Conservation (phyloP, 805 yeast genomes). For the Saturnispora besseyi region DNA sequence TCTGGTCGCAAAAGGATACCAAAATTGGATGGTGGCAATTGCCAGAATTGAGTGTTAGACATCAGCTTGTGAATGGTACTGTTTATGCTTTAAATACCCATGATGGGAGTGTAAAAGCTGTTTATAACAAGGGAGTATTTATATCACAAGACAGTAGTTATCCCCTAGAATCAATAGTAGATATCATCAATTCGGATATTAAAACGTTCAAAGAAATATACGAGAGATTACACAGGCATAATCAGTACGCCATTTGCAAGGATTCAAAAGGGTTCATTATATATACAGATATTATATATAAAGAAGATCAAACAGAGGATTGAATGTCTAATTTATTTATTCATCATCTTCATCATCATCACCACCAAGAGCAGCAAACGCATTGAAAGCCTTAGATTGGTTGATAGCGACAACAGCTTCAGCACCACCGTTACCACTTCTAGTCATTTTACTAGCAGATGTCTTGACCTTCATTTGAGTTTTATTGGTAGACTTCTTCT, state of each 20-base stretch:
- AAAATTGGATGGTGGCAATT: constrained; percentile 1
- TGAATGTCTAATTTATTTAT: background rate
- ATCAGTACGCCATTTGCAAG: background rate
- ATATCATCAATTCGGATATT: background rate
- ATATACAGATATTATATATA: background rate
- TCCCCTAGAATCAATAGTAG: background rate
- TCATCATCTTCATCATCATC: constrained; percentile 29
- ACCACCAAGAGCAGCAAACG: constrained; percentile 67
- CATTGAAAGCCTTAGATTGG: constrained; percentile 61
- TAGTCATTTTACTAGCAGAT: constrained; percentile 64
- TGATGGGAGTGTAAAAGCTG: background rate
- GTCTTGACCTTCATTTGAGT: constrained; percentile 50
- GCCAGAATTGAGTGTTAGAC: background rate
- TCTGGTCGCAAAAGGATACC: constrained; percentile 3
- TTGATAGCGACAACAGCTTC: constrained; percentile 57
- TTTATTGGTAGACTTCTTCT: constrained; percentile 33
- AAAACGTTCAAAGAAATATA: background rate
- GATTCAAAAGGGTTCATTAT: background rate
- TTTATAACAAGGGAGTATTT: background rate
- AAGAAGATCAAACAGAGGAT: background rate
- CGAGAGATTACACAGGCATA: background rate
- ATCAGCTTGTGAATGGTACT: background rate
- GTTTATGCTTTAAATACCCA: background rate
- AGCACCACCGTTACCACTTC: constrained; percentile 57
- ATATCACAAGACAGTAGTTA: background rate